A percentile compares a stretch with the other conserved stretches of the same genome.
Conservation (phyloP, 2,329 filamentous ascomycete genomes). For the Teratosphaeria destructans region DNA sequence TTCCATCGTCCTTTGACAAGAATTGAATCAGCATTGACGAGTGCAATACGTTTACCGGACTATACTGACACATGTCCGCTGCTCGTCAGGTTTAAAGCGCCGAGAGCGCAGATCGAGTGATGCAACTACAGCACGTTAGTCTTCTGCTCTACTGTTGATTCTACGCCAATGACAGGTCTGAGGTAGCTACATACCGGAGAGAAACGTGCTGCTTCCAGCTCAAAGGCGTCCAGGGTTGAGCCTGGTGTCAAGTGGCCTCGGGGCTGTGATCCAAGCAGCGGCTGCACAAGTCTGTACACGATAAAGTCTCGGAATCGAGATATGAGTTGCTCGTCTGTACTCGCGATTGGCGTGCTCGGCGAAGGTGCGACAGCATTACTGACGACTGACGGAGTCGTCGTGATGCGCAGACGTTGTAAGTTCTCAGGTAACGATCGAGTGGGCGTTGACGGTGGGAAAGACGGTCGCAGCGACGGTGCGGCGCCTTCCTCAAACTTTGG, state of each 20-base stretch:
- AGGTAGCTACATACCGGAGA: conserved; percentile 35
- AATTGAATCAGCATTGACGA: neutral
- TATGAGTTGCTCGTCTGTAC: conserved; percentile 13
- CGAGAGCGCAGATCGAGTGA: conserved; percentile 49
- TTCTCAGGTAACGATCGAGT: conserved; percentile 12
- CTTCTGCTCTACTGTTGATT: neutral
- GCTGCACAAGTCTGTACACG: conserved; percentile 15
- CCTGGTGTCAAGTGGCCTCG: conserved; percentile 5
- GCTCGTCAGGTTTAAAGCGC: conserved; percentile 42
- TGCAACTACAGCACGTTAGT: conserved; percentile 33
- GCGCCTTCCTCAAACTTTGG: conserved; percentile 39
- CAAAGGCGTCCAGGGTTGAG: conserved; percentile 17
- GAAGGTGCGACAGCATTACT: neutral
- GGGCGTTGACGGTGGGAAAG: conserved; percentile 1
- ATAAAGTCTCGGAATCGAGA: conserved; percentile 20
- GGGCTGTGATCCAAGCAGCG: conserved; percentile 5
- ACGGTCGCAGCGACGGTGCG: conserved; percentile 5
- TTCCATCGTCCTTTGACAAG: conserved; percentile 29
- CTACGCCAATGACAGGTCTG: too few relatives aligned
- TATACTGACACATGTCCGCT: conserved; percentile 33
- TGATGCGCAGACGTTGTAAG: conserved; percentile 14
- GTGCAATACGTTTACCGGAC: neutral
- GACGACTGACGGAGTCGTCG: conserved; percentile 9
- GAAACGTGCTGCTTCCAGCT: conserved; percentile 36
- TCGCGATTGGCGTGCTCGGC: neutral